These are phyloP conservation scores for Juglanconis oblonga DNA, from an alignment of 2,329 filamentous ascomycete genomes.

Conservation along the genomic window DNA sequence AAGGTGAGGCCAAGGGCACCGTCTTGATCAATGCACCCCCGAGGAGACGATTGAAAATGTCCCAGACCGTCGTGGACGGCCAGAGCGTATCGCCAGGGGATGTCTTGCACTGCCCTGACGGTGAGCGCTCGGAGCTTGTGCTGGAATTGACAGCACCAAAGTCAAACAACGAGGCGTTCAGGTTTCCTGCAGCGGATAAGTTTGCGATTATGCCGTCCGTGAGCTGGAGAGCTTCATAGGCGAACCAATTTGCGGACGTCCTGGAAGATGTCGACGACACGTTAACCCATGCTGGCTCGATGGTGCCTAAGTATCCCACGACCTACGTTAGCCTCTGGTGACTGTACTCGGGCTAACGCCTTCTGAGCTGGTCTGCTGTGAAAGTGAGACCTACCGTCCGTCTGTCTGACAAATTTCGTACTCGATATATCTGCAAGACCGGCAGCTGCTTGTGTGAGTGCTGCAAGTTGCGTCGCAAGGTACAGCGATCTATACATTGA, in stretches of 20 bases:
- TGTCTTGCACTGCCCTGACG: slow-evolving; percentile 29
- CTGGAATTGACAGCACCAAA: slow-evolving; percentile 25
- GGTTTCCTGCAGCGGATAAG: slow-evolving; percentile 28
- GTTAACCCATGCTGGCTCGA: neutral
- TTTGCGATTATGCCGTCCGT: slow-evolving; percentile 32
- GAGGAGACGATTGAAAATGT: slow-evolving; percentile 23
- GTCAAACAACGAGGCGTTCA: slow-evolving; percentile 30
- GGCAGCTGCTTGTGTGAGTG: neutral
- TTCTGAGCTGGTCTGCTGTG: neutral
- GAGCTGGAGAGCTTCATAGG: slow-evolving; percentile 19
- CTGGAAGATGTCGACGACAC: neutral
- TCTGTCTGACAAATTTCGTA: neutral
- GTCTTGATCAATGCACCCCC: slow-evolving; percentile 32
- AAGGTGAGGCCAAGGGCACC: slow-evolving; percentile 30
- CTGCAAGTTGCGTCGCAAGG: neutral
- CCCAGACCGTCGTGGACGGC: slow-evolving; percentile 28
- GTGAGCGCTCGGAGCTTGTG: slow-evolving; percentile 21
- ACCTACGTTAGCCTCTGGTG: neutral
- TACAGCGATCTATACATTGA: neutral
- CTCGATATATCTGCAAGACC: neutral
- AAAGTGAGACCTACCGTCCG: neutral
- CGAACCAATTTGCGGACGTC: neutral
- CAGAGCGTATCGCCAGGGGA: slow-evolving; percentile 32
- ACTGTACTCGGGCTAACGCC: neutral
- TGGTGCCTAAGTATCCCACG: neutral